phyloP scores from a whole-genome alignment of 441 rosid species.

The Mallotus repandus region DNA sequence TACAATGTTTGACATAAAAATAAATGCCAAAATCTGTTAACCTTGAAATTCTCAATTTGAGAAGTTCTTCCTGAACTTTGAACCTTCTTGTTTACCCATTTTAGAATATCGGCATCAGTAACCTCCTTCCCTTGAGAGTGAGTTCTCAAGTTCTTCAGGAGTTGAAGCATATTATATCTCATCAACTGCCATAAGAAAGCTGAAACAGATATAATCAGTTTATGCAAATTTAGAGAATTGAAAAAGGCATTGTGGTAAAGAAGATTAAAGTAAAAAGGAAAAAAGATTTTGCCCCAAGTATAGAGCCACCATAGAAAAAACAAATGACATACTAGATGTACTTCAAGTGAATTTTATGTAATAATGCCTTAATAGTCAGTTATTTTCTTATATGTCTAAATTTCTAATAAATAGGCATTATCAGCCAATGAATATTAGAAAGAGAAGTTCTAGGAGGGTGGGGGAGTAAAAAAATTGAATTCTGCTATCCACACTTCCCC shows the following conservation, averaged over 20 bases:
- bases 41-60: constrained; percentile 79
- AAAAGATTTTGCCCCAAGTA: neutral
- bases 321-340: neutral
- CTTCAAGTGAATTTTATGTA: neutral
- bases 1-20: neutral
- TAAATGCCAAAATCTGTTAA: constrained; percentile 19
- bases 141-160: constrained; percentile 68
- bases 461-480: neutral
- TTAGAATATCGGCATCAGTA: constrained; percentile 65
- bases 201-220: constrained; percentile 38
- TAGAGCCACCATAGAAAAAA: neutral
- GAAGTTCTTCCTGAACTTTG: constrained; percentile 56
- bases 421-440: neutral
- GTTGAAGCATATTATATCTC: constrained; percentile 89
- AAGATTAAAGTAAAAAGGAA: neutral
- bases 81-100: constrained; percentile 79
- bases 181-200: constrained; percentile 94
- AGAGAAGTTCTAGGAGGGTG: neutral
- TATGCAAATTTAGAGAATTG: neutral
- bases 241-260: neutral
- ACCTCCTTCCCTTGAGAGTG: constrained; percentile 77
- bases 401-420: neutral
- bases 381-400: neutral
- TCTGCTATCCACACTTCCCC: neutral
- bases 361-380: neutral